These are phyloP conservation scores for Eremothecium cymbalariae DNA, from an alignment of 1,139 yeast genomes.

Conservation along the genomic window DNA sequence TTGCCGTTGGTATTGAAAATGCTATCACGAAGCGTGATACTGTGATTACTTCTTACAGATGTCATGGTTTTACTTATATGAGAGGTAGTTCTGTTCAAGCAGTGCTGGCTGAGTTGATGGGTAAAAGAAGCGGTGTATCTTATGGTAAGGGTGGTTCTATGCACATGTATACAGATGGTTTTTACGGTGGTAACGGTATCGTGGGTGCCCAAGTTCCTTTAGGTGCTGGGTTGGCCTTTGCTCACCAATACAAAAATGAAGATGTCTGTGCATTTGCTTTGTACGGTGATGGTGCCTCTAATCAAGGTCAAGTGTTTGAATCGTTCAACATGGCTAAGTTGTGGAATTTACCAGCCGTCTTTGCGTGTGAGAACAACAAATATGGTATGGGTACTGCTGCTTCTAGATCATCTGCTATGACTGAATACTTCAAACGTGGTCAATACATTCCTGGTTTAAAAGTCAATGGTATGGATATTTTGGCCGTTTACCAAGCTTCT, in stretches of 20 bases:
- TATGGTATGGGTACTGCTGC: constrained; percentile 99
- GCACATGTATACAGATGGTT: constrained; percentile 95
- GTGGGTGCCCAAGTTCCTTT: constrained; percentile 99
- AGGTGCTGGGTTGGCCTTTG: constrained; percentile 95
- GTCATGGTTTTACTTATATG: constrained; percentile 96
- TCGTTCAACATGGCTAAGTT: constrained; percentile 97
- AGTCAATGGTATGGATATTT: constrained; percentile 96
- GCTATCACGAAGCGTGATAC: constrained; percentile 82
- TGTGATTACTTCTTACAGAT: constrained; percentile 92
- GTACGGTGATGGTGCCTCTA: constrained; percentile 98
- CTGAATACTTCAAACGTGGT: constrained; percentile 97
- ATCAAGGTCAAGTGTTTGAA: constrained; percentile 98
- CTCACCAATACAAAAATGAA: constrained; percentile 87
- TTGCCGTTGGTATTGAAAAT: constrained; percentile 95
- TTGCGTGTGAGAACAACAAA: constrained; percentile 97
- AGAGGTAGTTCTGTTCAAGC: constrained; percentile 89
- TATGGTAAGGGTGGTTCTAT: constrained; percentile 98
- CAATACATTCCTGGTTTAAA: constrained; percentile 98
- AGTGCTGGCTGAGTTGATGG: constrained; percentile 93
- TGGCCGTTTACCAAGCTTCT: constrained; percentile 93
- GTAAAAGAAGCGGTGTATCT: constrained; percentile 90
- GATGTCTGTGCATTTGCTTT: constrained; percentile 76
- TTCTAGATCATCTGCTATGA: constrained; percentile 89
- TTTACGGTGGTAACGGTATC: constrained; percentile 98
- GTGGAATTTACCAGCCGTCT: constrained; percentile 92